A percentile compares a stretch with the other conserved stretches of the same genome.
phyloP scores from a whole-genome alignment of 176 grass and related monocot species.

The Olyra latifolia region DNA sequence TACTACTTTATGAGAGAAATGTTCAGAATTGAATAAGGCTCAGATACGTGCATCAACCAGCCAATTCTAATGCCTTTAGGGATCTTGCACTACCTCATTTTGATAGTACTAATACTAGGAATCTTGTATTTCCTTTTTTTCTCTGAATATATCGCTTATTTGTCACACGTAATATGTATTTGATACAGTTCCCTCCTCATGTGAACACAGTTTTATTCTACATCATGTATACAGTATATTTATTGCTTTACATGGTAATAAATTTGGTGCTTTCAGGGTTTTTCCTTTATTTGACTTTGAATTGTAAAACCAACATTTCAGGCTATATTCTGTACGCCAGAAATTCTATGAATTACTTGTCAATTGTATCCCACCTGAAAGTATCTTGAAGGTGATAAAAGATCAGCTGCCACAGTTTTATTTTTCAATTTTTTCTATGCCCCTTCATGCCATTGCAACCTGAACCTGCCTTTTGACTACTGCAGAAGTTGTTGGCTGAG shows the following conservation, averaged over 20 bases:
- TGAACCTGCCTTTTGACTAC: constrained; percentile 32
- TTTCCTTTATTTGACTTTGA: constrained; percentile 15
- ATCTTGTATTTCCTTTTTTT: background rate
- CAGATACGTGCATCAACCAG: background rate
- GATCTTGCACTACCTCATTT: background rate
- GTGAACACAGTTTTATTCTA: background rate
- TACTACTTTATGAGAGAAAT: background rate
- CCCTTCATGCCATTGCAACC: background rate
- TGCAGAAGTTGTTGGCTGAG: constrained; percentile 86
- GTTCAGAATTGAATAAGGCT: background rate
- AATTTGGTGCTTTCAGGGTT: background rate
- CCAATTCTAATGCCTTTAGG: background rate
- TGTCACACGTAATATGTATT: background rate
- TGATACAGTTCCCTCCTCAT: background rate
- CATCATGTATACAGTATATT: background rate
- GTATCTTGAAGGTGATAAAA: constrained; percentile 83
- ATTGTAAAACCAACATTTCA: constrained; percentile 38
- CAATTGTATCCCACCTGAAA: constrained; percentile 96
- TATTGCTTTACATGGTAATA: background rate
- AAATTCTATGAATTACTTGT: constrained; percentile 98
- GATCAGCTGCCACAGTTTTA: constrained; percentile 9
- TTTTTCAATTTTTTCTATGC: background rate
- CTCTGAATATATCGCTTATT: background rate
- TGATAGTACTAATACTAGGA: background rate
- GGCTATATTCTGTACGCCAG: constrained; percentile 84